phyloP scores from a whole-genome alignment of 768 basidiomycete genomes.

The Rhodosporidiobolus sp. region DNA sequence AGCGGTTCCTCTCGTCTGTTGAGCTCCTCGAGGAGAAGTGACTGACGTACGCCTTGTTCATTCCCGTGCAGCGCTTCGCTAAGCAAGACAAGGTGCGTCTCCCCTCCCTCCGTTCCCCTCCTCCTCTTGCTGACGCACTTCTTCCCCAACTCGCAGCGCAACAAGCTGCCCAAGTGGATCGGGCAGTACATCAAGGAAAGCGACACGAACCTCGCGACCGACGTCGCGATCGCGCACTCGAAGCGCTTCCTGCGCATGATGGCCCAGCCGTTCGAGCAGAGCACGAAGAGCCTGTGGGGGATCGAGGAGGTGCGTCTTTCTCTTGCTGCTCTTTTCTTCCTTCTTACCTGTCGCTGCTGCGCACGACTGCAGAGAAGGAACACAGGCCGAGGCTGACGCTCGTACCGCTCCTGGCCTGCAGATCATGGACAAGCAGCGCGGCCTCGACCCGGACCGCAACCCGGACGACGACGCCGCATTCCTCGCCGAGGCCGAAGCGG shows the following conservation, averaged over 20 bases:
- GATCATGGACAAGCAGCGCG: constrained; percentile 32
- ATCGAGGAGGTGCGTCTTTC: constrained; percentile 67
- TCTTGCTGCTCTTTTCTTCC: too few relatives aligned
- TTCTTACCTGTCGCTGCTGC: too few relatives aligned
- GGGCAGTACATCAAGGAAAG: constrained; percentile 99
- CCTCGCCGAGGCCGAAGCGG: neutral
- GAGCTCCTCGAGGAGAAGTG: neutral
- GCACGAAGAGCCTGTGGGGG: constrained; percentile 93
- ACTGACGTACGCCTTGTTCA: constrained; percentile 2
- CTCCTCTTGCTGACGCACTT: constrained; percentile 43
- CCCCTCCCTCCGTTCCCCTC: too few relatives aligned
- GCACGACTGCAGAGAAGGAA: too few relatives aligned
- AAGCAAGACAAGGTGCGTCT: constrained; percentile 66
- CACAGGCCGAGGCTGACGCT: neutral
- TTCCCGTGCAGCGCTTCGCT: constrained; percentile 68
- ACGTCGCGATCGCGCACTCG: constrained; percentile 56
- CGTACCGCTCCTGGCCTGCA: neutral
- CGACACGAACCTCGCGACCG: constrained; percentile 93
- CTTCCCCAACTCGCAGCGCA: constrained; percentile 55
- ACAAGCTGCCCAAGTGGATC: constrained; percentile 97
- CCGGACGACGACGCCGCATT: constrained; percentile 1
- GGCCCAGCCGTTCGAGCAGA: constrained; percentile 94
- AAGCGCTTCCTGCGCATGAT: constrained; percentile 98
- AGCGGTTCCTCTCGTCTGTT: constrained; percentile 14
- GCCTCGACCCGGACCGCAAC: constrained; percentile 5